Conservation (phyloP, 1,284 basidiomycete species). For the Tilletiaria anomala region DNA sequence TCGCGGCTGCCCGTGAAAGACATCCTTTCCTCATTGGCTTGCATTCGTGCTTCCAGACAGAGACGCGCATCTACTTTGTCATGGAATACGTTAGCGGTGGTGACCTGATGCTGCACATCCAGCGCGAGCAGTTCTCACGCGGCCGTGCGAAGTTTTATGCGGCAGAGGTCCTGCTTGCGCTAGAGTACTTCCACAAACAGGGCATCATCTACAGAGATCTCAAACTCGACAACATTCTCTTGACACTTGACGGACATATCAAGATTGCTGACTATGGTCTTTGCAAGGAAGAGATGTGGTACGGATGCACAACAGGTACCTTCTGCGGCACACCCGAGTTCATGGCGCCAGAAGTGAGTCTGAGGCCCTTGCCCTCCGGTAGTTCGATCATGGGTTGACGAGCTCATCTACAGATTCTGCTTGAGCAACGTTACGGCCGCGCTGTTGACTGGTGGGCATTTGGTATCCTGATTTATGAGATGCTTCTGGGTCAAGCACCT, state of each 20-base stretch:
- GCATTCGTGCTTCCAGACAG: constrained; percentile 99
- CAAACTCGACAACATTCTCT: constrained; percentile 92
- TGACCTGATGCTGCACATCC: constrained; percentile 68
- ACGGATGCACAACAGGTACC: constrained; percentile 87
- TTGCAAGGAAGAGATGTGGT: constrained; percentile 99
- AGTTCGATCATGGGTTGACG: not conserved
- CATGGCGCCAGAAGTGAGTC: constrained; percentile 87
- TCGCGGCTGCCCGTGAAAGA: constrained; percentile 84
- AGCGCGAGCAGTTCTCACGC: constrained; percentile 64
- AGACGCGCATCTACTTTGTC: constrained; percentile 81
- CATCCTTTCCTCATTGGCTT: constrained; percentile 94
- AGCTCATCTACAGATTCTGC: constrained; percentile 55
- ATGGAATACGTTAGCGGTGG: constrained; percentile 63
- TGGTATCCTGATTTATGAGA: constrained; percentile 95
- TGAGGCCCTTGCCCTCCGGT: not conserved
- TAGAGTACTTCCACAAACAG: constrained; percentile 96
- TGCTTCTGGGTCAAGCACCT: constrained; percentile 95
- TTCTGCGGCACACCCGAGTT: constrained; percentile 99
- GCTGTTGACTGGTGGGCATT: constrained; percentile 99
- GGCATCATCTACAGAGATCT: constrained; percentile 78
- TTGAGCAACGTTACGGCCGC: constrained; percentile 93
- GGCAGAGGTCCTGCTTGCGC: constrained; percentile 84
- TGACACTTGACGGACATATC: constrained; percentile 86
- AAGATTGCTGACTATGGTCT: constrained; percentile 98
- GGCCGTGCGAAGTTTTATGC: constrained; percentile 94